Base-by-base conservation (phyloP, 441 rosid genomes). In the Erodium texanum region DNA sequence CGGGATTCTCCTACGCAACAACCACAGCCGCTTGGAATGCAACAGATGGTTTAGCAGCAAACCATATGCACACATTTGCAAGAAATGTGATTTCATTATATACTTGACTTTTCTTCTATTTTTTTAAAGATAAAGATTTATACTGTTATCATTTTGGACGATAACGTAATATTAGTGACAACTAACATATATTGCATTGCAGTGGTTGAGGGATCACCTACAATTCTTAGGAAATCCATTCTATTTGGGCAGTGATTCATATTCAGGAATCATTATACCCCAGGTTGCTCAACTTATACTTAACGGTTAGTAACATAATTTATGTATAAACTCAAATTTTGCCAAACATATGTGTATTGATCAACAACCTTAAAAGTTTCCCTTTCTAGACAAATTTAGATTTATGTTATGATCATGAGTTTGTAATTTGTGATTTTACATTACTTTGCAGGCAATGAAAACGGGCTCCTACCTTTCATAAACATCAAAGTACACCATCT, bases 141-240 rank as follows among this genome's bases (percentile, higher is more conserved):
- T n/a, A n/a, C n/a, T n/a, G n/a, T n/a, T n/a, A n/a, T n/a, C n/a
- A n/a, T n/a, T n/a, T n/a, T n/a, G n/a, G n/a, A n/a, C n/a, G n/a
- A n/a, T n/a, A n/a, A n/a, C n/a, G n/a, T n/a, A n/a, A n/a, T n/a
- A n/a, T n/a, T n/a, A n/a, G n/a, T n/a, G n/a, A n/a, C n/a, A n/a
- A n/a, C n/a, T n/a, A n/a, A n/a, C n/a, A n/a, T n/a, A n/a, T n/a
- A n/a, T n/a, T n/a, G n/a, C n/a, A n/a, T 50, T 50, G 58, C 58
- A 50, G 58, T 50, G 58, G 59, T 16, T 52, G 59, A 52, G 59
- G 59, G 59, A 52, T 52, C 59, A 52, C 59, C 59, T 10, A 16
- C 1, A 52, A 16, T 52, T 52, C 59, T n/a, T n/a, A 22, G 59
- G 9, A 16, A 52, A 52, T 19, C 22, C 59, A 52, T 52, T 52